Evolutionary conservation across 2,329 filamentous ascomycete genomes (phyloP).

Genomic region (Dothideomycetes sp.): DNA sequence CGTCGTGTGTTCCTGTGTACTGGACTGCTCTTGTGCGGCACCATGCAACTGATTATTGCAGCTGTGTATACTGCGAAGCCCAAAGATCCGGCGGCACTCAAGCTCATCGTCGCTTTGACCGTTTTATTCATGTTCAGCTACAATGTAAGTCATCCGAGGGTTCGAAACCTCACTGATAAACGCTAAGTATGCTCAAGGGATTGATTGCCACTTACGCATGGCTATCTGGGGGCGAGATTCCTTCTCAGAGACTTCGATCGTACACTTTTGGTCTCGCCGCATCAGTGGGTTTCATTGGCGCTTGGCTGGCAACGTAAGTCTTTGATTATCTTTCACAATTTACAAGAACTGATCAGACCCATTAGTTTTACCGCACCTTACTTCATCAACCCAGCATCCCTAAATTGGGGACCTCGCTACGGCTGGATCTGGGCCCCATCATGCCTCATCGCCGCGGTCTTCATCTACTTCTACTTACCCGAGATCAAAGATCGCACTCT

Average conservation of each 20-base stretch:
- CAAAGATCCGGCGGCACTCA: slow-evolving; percentile 30
- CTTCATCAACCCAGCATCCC: slow-evolving; percentile 46
- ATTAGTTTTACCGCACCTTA: slow-evolving; percentile 46
- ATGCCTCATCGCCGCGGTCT: slow-evolving; percentile 24
- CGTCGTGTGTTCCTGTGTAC: slow-evolving; percentile 45
- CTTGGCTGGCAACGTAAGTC: slow-evolving; percentile 43
- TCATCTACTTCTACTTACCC: slow-evolving; percentile 42
- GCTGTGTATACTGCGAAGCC: slow-evolving; percentile 41
- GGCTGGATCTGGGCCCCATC: slow-evolving; percentile 47
- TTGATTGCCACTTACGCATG: slow-evolving; percentile 49
- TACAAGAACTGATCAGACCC: too few species aligned
- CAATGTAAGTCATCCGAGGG: slow-evolving; percentile 29
- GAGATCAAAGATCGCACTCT: slow-evolving; percentile 46
- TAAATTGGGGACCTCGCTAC: slow-evolving; percentile 51
- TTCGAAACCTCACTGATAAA: not conserved
- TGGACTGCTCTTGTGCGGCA: slow-evolving; percentile 44
- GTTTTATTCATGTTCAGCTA: slow-evolving; percentile 47
- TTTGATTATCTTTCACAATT: not conserved
- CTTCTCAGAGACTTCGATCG: slow-evolving; percentile 47
- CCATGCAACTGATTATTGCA: slow-evolving; percentile 47
- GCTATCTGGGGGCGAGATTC: slow-evolving; percentile 49
- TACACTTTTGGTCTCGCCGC: slow-evolving; percentile 49
- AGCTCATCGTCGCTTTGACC: slow-evolving; percentile 44
- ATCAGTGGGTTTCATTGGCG: slow-evolving; percentile 45
- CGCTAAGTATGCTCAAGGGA: slow-evolving; percentile 1